Evolutionary conservation across 805 yeast species (phyloP).

Genomic region (Suhomyces faveliae): DNA sequence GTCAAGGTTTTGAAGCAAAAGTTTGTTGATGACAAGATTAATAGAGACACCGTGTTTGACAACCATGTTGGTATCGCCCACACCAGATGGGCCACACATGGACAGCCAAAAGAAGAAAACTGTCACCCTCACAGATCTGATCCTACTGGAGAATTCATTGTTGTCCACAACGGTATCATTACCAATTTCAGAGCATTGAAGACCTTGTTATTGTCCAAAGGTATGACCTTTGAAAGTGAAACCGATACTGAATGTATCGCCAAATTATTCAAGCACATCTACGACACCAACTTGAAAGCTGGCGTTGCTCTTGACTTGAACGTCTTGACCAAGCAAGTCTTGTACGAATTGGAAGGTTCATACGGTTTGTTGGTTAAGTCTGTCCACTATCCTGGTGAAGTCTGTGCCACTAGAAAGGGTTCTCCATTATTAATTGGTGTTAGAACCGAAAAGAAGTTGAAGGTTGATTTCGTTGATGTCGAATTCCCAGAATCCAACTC

Average conservation of each 20-base stretch:
- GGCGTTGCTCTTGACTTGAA: slow-evolving; percentile 83
- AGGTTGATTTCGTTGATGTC: slow-evolving; percentile 97
- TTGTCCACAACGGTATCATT: slow-evolving; percentile 97
- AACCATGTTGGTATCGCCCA: slow-evolving; percentile 97
- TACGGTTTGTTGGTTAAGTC: slow-evolving; percentile 94
- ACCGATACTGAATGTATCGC: slow-evolving; percentile 99
- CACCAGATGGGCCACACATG: slow-evolving; percentile 99
- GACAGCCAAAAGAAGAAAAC: slow-evolving; percentile 79
- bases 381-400: slow-evolving; percentile 89
- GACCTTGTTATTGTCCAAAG: slow-evolving; percentile 75
- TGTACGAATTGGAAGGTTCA: slow-evolving; percentile 94
- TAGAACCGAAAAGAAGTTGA: slow-evolving; percentile 89
- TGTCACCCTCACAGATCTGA: slow-evolving; percentile 98
- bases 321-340: slow-evolving; percentile 87
- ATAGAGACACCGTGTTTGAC: slow-evolving; percentile 63
- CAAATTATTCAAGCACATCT: slow-evolving; percentile 85
- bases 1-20: slow-evolving; percentile 76
- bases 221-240: slow-evolving; percentile 81
- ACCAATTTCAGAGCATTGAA: slow-evolving; percentile 92
- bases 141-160: slow-evolving; percentile 73
- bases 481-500: slow-evolving; percentile 77
- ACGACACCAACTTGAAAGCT: slow-evolving; percentile 69
- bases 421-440: slow-evolving; percentile 97
- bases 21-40: slow-evolving; percentile 50
- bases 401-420: slow-evolving; percentile 96